A percentile compares a stretch with the other conserved stretches of the same genome.
These are phyloP conservation scores for Xylaria hypoxylon DNA, from an alignment of 2,329 filamentous ascomycete species.

Conservation along the genomic window DNA sequence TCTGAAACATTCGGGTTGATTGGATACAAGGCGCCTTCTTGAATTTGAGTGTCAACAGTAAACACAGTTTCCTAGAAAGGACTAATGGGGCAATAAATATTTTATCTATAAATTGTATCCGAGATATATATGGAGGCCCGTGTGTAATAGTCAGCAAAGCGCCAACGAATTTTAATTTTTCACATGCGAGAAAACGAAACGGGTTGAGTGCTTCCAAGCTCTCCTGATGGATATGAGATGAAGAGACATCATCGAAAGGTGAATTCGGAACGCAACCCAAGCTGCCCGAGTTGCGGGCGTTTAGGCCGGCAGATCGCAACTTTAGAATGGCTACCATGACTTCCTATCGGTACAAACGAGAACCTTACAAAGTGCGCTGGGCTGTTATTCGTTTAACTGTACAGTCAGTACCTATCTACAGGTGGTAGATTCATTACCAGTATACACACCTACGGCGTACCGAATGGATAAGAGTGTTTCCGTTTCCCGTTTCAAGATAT, in stretches of 20 bases:
- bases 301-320: neutral
- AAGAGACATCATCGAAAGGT: neutral
- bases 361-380: too few species aligned
- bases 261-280: slow-evolving; percentile 5
- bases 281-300: neutral
- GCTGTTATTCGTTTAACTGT: neutral
- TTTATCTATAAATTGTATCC: neutral
- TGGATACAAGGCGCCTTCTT: slow-evolving; percentile 20
- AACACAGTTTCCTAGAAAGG: slow-evolving; percentile 13
- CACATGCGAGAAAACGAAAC: neutral
- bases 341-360: neutral
- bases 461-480: neutral
- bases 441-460: neutral
- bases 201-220: neutral
- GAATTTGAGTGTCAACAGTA: slow-evolving; percentile 20
- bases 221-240: neutral
- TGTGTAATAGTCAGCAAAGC: neutral
- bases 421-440: too few species aligned
- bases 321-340: neutral
- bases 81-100: slow-evolving; percentile 7
- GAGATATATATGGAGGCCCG: neutral
- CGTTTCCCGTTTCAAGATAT: slow-evolving; percentile 23
- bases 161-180: slow-evolving; percentile 1
- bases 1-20: slow-evolving; percentile 32
- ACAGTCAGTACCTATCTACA: neutral